Evolutionary conservation across 768 basidiomycete species (phyloP).

Genomic region (Pleurotus sapidus): DNA sequence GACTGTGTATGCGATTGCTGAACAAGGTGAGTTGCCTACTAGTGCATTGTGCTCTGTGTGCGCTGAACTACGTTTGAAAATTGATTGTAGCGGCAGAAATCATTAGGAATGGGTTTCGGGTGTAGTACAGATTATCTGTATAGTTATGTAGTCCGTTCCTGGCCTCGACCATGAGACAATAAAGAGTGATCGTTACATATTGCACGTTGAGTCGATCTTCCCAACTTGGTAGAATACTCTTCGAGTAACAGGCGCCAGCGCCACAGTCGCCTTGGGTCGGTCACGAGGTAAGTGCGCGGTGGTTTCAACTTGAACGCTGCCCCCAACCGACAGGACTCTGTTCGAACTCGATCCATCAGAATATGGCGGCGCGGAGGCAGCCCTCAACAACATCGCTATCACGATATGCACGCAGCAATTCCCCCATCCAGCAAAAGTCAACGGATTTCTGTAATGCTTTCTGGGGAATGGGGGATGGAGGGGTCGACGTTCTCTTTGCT

Average conservation of each 20-base stretch:
- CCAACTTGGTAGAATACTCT: too few relatives aligned
- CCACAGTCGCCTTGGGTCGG: too few relatives aligned
- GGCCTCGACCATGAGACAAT: too few relatives aligned
- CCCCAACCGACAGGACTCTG: too few relatives aligned
- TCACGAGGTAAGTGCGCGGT: too few relatives aligned
- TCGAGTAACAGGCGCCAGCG: too few relatives aligned
- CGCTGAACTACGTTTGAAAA: background rate
- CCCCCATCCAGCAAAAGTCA: slow-evolving; percentile 45
- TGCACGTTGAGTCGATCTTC: too few relatives aligned
- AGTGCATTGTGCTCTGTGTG: background rate
- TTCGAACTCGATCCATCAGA: background rate
- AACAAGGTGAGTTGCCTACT: slow-evolving; percentile 32
- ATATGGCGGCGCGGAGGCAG: slow-evolving; percentile 76
- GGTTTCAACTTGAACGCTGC: too few relatives aligned
- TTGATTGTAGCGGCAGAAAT: background rate
- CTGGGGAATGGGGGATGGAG: slow-evolving; percentile 86
- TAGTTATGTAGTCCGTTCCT: too few relatives aligned
- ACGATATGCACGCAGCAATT: slow-evolving; percentile 58
- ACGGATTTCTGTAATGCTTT: slow-evolving; percentile 96
- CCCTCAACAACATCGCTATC: slow-evolving; percentile 80
- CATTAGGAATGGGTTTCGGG: background rate
- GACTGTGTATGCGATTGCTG: slow-evolving; percentile 43
- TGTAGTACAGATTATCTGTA: background rate
- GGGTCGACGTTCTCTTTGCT: slow-evolving; percentile 88
- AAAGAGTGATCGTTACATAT: too few relatives aligned